These are phyloP conservation scores for Dactylellina haptotyla DNA, from an alignment of 2,329 filamentous ascomycete genomes.

Conservation along the genomic window DNA sequence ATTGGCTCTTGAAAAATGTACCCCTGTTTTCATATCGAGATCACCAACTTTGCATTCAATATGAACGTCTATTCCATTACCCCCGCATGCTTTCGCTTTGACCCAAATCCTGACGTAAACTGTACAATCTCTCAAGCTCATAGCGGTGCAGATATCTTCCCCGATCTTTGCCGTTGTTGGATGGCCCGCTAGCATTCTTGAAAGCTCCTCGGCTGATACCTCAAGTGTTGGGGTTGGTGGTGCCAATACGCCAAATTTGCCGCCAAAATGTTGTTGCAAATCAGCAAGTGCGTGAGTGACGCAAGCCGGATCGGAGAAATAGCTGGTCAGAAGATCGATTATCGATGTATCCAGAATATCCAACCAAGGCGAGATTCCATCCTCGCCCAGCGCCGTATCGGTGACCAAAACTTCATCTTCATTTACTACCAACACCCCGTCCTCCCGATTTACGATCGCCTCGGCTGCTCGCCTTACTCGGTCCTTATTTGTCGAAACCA, in stretches of 20 bases:
- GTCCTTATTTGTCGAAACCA: conserved; percentile 53
- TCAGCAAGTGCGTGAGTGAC: conserved; percentile 52
- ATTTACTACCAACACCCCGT: conserved; percentile 57
- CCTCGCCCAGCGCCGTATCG: conserved; percentile 39
- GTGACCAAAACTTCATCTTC: conserved; percentile 49
- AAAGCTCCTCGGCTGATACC: conserved; percentile 43
- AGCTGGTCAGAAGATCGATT: conserved; percentile 40
- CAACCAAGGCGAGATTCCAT: conserved; percentile 42
- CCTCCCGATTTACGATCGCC: conserved; percentile 56
- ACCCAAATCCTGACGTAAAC: conserved; percentile 58
- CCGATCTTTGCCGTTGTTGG: conserved; percentile 46
- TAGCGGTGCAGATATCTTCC: conserved; percentile 57
- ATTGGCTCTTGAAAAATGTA: conserved; percentile 1
- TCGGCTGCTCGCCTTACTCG: conserved; percentile 54
- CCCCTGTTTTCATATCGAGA: conserved; percentile 57
- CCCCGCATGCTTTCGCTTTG: conserved; percentile 50
- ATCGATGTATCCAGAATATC: conserved; percentile 48
- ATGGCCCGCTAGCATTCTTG: conserved; percentile 54
- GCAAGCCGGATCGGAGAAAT: conserved; percentile 54
- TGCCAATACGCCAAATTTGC: conserved; percentile 39
- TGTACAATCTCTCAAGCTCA: conserved; percentile 58
- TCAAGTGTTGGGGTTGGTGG: conserved; percentile 45
- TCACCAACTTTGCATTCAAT: conserved; percentile 58
- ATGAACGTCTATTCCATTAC: conserved; percentile 56
- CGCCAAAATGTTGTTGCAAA: conserved; percentile 53